Percentiles rank a stretch among this genome's conserved stretches.
Evolutionary conservation across 345 rosid species (phyloP).

Genomic region (Anastatica hierochuntica): DNA sequence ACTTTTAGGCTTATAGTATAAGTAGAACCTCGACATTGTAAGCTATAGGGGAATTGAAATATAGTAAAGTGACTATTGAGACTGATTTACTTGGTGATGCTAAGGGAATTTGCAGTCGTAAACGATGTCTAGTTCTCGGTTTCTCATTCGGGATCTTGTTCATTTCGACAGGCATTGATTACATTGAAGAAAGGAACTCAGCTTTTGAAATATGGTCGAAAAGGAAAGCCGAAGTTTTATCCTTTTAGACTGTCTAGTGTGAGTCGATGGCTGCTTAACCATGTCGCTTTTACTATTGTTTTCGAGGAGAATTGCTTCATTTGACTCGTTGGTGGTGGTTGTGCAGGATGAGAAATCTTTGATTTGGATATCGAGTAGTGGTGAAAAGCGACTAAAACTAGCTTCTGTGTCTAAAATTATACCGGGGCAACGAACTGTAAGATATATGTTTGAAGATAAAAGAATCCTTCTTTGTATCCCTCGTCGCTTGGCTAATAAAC

Average conservation of each 20-base stretch:
- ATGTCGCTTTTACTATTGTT: not conserved
- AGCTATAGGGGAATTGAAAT: too few species aligned
- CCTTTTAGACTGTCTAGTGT: slow-evolving; percentile 87
- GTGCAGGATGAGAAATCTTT: slow-evolving; percentile 81
- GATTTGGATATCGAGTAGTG: slow-evolving; percentile 79
- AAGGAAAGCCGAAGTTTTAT: slow-evolving; percentile 89
- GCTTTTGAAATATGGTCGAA: slow-evolving; percentile 85
- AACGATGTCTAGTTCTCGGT: too few species aligned
- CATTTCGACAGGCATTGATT: slow-evolving; percentile 55
- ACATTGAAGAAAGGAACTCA: slow-evolving; percentile 90
- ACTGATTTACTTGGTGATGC: too few species aligned
- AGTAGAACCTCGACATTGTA: too few species aligned
- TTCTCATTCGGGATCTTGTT: too few species aligned
- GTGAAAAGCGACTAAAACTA: slow-evolving; percentile 77
- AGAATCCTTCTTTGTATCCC: too few species aligned
- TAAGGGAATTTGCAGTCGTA: too few species aligned
- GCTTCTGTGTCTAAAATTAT: slow-evolving; percentile 69
- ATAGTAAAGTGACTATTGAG: too few species aligned
- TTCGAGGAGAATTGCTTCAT: not conserved
- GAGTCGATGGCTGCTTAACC: slow-evolving; percentile 29
- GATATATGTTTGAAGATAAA: slow-evolving; percentile 30
- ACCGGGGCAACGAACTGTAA: slow-evolving; percentile 98
- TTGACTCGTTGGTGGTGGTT: slow-evolving; percentile 2
- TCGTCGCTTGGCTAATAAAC: too few species aligned
- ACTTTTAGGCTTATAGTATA: too few species aligned